Evolutionary conservation across 352 stramenopile genomes (phyloP), one percentile per base, ranked within the genome.

Genomic region (Globisporangium parvum): DNA sequence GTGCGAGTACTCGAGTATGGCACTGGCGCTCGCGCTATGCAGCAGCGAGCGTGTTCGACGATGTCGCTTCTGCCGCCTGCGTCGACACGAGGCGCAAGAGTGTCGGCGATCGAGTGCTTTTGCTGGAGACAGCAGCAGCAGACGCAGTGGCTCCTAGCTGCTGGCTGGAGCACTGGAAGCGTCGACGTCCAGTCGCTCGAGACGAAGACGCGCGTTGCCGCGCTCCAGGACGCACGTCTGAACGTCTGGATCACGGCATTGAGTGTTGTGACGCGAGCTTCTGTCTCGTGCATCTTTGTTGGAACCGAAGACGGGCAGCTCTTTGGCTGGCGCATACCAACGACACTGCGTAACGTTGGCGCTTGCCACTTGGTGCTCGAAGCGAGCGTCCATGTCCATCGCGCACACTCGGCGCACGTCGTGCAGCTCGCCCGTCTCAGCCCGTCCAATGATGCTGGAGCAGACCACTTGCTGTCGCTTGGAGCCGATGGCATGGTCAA

Each of bases 401-500:
- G 42, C n/a, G 75, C 73, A 2, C 79, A 89, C 26, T 73, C 75
- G 0, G 66, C 73, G 0, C 75, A 87, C 17, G 58, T 89, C 12
- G 63, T 84, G 47, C 73, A 83, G 50, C 18, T 79, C 1, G n/a
- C 53, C 3, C 12, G 17, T 11, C 20, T 73, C 8, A 15, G 66
- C 45, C 21, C 46, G 15, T 37, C 31, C 31, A 35, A 12, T 11
- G 6, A 35, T 6, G 31, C 31, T 35, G 6, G 31, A 2, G 41
- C 44, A 26, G 21, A 12, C 39, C 8, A 28, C 0, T 17, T 88
- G 10, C 33, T 69, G 1, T 86, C 80, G 3, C 46, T 87, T 33
- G 71, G 68, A 58, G 71, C 73, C 5, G 77, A 81, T 37, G 77
- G 77, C 9, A 76, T 86, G 40, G 26, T 87, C 33, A 90, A 88